These are phyloP conservation scores for Fusarium marasasianum DNA, from an alignment of 2,329 filamentous ascomycete species.

Conservation along the genomic window DNA sequence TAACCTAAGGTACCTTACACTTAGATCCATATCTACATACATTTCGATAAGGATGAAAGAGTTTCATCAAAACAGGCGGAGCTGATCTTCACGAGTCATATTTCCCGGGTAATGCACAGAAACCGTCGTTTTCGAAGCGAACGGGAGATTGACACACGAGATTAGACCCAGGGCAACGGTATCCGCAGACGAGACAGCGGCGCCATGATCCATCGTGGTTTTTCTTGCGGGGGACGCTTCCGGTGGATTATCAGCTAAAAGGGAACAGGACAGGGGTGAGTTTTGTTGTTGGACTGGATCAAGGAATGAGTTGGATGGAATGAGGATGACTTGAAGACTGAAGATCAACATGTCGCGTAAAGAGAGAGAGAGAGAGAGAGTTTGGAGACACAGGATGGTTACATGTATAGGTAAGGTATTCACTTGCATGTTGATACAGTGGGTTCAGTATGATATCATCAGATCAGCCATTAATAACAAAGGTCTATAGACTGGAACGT, in stretches of 20 bases:
- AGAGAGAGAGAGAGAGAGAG: not conserved
- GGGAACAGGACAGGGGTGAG: conserved; percentile 20
- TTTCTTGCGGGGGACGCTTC: conserved; percentile 31
- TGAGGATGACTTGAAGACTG: conserved; percentile 1
- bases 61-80: not conserved
- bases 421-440: not conserved
- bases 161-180: conserved; percentile 18
- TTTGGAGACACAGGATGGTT: not conserved
- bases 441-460: not conserved
- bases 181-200: conserved; percentile 27
- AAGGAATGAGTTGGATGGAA: not conserved
- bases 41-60: not conserved
- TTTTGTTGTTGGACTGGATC: not conserved
- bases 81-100: not conserved
- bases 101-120: not conserved
- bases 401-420: not conserved
- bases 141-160: conserved; percentile 33
- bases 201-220: conserved; percentile 5
- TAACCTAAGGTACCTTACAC: not conserved
- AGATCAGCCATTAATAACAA: not conserved
- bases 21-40: not conserved
- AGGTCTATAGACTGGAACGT: not conserved
- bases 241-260: conserved; percentile 16
- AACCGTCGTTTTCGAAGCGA: conserved; percentile 1
- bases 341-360: not conserved